A percentile compares a stretch with the other conserved stretches of the same genome.
Conservation (phyloP, 2,329 filamentous ascomycete genomes). For the Fusarium xylarioides region DNA sequence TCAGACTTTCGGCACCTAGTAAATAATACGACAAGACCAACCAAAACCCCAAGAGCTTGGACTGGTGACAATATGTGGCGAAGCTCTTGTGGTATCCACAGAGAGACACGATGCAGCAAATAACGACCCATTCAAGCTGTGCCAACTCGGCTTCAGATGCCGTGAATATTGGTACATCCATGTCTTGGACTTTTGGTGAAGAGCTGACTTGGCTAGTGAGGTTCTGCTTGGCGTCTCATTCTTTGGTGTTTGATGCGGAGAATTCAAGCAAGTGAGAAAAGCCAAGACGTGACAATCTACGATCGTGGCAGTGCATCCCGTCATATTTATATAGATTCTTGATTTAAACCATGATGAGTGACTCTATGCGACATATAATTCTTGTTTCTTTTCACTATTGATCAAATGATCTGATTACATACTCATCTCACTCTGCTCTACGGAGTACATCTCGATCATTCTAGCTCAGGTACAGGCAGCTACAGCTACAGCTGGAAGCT, state of each 20-base stretch:
- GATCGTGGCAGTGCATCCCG: constrained; percentile 26
- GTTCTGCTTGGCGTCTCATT: neutral
- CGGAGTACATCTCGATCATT: neutral
- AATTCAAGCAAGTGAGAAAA: neutral
- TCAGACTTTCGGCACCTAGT: neutral
- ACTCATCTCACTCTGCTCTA: neutral
- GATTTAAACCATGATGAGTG: neutral
- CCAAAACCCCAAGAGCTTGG: constrained; percentile 11
- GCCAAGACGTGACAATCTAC: constrained; percentile 8
- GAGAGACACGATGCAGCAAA: constrained; percentile 23
- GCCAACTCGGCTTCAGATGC: constrained; percentile 28
- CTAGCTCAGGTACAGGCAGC: neutral
- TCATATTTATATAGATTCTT: neutral
- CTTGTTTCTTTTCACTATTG: neutral
- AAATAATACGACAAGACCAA: constrained; percentile 6
- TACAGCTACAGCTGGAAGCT: constrained; percentile 1
- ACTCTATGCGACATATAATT: neutral
- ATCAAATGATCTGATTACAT: neutral
- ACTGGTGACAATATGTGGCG: constrained; percentile 25
- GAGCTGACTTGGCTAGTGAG: neutral
- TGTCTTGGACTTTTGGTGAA: neutral
- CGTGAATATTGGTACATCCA: constrained; percentile 3
- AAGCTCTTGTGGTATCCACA: constrained; percentile 32
- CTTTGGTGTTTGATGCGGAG: neutral
- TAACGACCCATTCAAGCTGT: constrained; percentile 5